Conservation (phyloP, 208 protist species). For the Leishmania tropica region DNA sequence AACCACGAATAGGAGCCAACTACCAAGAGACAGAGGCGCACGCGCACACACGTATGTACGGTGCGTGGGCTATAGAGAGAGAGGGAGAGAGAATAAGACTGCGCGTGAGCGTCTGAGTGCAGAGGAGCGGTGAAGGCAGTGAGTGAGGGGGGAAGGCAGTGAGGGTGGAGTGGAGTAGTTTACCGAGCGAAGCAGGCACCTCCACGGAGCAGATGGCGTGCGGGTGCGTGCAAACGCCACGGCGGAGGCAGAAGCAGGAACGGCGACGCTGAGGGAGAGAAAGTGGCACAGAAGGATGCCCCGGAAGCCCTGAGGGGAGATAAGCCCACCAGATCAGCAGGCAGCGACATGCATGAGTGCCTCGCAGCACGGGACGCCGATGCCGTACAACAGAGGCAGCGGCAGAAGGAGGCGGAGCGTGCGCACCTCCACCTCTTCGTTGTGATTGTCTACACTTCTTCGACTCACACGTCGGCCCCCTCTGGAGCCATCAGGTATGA, state of each 20-base stretch:
- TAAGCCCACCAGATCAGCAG: background rate
- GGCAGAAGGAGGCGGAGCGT: background rate
- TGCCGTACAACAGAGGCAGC: background rate
- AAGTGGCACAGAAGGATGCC: background rate
- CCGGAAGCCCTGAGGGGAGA: background rate
- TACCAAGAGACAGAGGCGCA: background rate
- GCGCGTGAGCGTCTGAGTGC: background rate
- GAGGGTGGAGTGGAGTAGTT: too few relatives aligned
- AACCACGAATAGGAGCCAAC: background rate
- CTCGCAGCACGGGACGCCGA: background rate
- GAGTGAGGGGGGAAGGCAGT: background rate
- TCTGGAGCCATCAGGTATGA: background rate
- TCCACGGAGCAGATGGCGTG: background rate
- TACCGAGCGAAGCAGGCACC: background rate
- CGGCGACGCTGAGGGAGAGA: background rate
- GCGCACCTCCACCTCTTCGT: background rate
- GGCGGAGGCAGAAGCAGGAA: background rate
- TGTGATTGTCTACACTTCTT: background rate
- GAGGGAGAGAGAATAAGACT: background rate
- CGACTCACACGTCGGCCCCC: background rate
- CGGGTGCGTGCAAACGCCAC: background rate
- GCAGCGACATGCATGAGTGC: background rate
- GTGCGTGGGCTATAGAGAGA: background rate
- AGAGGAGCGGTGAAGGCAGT: background rate
- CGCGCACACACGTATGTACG: background rate